Evolutionary conservation across 352 stramenopile species (phyloP), one percentile per base, ranked within the genome.

Genomic region (Thalassiosira ordinaria): DNA sequence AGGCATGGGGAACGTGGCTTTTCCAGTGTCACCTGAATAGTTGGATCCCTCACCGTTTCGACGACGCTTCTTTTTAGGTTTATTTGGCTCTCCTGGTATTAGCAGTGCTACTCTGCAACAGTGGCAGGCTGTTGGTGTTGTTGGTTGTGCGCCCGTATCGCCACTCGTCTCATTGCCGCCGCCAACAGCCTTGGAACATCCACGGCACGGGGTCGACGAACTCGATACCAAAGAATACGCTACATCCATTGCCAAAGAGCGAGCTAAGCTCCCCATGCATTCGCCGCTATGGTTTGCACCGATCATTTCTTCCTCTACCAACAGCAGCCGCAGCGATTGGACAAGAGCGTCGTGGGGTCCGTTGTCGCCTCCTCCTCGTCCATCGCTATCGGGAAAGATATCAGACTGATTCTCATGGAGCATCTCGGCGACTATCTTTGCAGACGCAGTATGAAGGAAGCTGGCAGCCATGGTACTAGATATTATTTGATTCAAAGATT

Each of bases 81-180:
- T 66, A 6, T 39, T 69, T 0, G 47, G 57, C 31, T 68, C 14
- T 26, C 49, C 37, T 31, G 62, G 33, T 31, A 80, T 60, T 5
- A 81, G 35, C 39, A 81, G 61, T 46, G 49, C 63, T 3, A 75
- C 73, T 52, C 61, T 71, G 73, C 73, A 81, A 27, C 73, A 81
- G 46, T 44, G 46, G 41, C 72, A 80, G 3, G 31, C 24, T 18
- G 13, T 26, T 41, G 52, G 8, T 8, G n/a, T 5, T 9, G 16
- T 31, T 22, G n/a, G 35, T n/a, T 49, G 22, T 20, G 20, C 14
- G 1, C 39, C 2, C 16, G 0, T 11, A 62, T 61, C 24, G 55
- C 16, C 49, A 31, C 26, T 41, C 39, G 31, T 44, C 2, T 33
- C 39, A 46, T 37, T 46, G 29, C 16, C 24, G 41, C 22, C 29